Evolutionary conservation across 306 rosid species (phyloP).

Genomic region (Inga laurina): DNA sequence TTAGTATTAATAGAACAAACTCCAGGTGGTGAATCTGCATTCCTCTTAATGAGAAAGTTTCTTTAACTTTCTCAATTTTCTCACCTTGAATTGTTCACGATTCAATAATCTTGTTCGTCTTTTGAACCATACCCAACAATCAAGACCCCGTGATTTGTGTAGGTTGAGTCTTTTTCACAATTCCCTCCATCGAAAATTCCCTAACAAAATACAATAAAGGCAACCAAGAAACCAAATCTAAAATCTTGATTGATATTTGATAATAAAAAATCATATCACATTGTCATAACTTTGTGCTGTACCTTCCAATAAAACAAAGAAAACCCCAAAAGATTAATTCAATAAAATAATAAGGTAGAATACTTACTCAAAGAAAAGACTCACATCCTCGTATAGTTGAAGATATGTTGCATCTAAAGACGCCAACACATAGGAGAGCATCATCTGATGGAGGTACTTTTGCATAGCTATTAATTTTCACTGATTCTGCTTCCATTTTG

Average conservation of each 20-base stretch:
- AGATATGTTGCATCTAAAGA: conserved; percentile 35
- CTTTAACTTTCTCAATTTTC: conserved; percentile 34
- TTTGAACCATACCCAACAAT: conserved; percentile 44
- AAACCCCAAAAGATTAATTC: neutral
- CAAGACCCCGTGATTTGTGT: conserved; percentile 15
- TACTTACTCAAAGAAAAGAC: neutral
- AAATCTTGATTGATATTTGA: too few species aligned
- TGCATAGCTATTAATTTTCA: conserved; percentile 40
- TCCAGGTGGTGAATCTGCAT: conserved; percentile 32
- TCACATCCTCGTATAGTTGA: conserved; percentile 29
- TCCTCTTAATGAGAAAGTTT: conserved; percentile 30
- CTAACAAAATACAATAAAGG: neutral
- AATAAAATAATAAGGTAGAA: neutral
- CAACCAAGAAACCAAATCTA: too few species aligned
- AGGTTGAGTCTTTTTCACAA: conserved; percentile 23
- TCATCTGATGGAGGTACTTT: conserved; percentile 40
- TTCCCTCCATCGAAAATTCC: conserved; percentile 36
- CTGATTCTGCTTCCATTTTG: conserved; percentile 39
- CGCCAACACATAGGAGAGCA: conserved; percentile 36
- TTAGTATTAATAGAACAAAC: conserved; percentile 30
- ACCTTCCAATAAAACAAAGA: too few species aligned
- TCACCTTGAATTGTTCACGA: conserved; percentile 41
- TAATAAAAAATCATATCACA: too few species aligned
- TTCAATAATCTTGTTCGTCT: conserved; percentile 42
- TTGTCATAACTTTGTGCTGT: too few species aligned